A percentile compares a stretch with the other conserved stretches of the same genome.
Conservation (phyloP, 2,329 filamentous ascomycete genomes). For the Ophiosphaerella narmari region DNA sequence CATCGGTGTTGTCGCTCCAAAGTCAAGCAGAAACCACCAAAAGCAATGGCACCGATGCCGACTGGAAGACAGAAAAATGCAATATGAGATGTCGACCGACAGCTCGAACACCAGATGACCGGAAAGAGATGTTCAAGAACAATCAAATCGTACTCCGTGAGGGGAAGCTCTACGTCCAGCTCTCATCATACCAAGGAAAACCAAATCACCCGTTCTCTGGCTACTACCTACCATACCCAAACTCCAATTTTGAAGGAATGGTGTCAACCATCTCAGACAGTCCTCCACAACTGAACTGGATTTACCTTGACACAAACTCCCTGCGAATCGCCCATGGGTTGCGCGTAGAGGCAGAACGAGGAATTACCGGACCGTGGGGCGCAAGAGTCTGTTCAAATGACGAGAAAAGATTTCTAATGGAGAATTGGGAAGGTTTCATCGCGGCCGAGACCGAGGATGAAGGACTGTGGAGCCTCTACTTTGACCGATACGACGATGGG, state of each 20-base stretch:
- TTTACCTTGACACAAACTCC: conserved; percentile 64
- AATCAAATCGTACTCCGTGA: conserved; percentile 21
- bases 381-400: conserved; percentile 75
- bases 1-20: conserved; percentile 24
- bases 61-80: conserved; percentile 28
- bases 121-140: conserved; percentile 20
- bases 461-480: conserved; percentile 58
- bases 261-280: conserved; percentile 54
- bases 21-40: conserved; percentile 24
- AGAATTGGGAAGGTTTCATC: conserved; percentile 60
- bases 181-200: conserved; percentile 21
- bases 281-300: conserved; percentile 70
- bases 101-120: conserved; percentile 17
- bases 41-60: conserved; percentile 14
- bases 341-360: conserved; percentile 63
- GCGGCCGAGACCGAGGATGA: conserved; percentile 56
- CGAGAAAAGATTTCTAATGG: conserved; percentile 58
- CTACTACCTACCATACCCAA: conserved; percentile 55
- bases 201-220: conserved; percentile 51
- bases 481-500: conserved; percentile 51
- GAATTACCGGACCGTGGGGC: conserved; percentile 46
- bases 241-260: conserved; percentile 50
- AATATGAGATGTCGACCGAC: conserved; percentile 24
- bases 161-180: conserved; percentile 23
- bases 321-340: conserved; percentile 52